Evolutionary conservation across 2,329 filamentous ascomycete species (phyloP).

Genomic region (Exserohilum turcica): DNA sequence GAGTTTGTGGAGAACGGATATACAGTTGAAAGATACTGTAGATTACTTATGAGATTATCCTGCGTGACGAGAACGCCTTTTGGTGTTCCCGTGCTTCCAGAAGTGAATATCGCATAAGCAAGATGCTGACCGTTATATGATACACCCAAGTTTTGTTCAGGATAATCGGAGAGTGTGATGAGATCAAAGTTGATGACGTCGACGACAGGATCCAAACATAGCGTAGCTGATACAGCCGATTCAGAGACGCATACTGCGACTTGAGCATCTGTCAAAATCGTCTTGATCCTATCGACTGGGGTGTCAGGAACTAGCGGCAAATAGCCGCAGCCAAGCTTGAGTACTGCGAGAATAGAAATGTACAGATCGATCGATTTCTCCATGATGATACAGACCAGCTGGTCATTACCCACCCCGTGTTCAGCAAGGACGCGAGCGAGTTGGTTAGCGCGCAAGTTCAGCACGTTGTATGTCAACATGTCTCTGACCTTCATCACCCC

Average conservation of each 20-base stretch:
- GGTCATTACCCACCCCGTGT: constrained; percentile 56
- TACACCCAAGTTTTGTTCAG: constrained; percentile 46
- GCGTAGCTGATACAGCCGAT: constrained; percentile 7
- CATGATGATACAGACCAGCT: constrained; percentile 74
- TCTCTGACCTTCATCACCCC: constrained; percentile 42
- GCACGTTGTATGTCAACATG: constrained; percentile 64
- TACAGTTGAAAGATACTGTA: constrained; percentile 67
- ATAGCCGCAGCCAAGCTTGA: constrained; percentile 79
- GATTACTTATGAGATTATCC: constrained; percentile 74
- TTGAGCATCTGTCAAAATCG: constrained; percentile 67
- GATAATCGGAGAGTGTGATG: constrained; percentile 39
- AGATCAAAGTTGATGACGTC: constrained; percentile 38
- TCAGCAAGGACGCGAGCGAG: constrained; percentile 63
- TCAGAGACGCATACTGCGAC: constrained; percentile 56
- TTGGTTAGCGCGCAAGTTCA: constrained; percentile 69
- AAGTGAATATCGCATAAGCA: constrained; percentile 82
- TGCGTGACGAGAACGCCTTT: constrained; percentile 82
- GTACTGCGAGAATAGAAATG: constrained; percentile 71
- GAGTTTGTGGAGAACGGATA: constrained; percentile 65
- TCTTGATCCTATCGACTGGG: constrained; percentile 63
- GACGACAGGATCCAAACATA: constrained; percentile 11
- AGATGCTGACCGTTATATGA: constrained; percentile 56
- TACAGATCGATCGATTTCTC: constrained; percentile 78
- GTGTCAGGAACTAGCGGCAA: constrained; percentile 78
- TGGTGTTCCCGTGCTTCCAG: constrained; percentile 78